Evolutionary conservation across 305 asterid species (phyloP).

Genomic region (Andrographis paniculata): DNA sequence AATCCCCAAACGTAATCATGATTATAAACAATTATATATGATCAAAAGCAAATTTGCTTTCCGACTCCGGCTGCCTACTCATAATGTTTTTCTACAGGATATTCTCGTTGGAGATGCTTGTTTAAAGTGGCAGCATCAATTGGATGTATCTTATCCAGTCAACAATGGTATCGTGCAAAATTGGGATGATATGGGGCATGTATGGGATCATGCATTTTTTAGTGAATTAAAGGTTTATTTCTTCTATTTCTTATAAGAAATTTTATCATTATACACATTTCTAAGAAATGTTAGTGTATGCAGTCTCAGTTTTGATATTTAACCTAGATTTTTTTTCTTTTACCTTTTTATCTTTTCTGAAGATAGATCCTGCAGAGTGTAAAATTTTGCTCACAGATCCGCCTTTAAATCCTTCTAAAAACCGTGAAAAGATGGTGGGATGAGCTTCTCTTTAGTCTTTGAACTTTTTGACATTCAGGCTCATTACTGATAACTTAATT

Average conservation of each 20-base stretch:
- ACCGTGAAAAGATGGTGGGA: conserved; percentile 89
- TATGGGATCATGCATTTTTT: conserved; percentile 92
- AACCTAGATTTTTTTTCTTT: conserved; percentile 3
- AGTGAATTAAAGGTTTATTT: conserved; percentile 74
- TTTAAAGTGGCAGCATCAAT: conserved; percentile 85
- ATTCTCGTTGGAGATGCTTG: conserved; percentile 88
- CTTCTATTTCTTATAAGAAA: conserved; percentile 15
- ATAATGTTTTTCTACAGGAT: conserved; percentile 37
- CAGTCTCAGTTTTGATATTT: conserved; percentile 8
- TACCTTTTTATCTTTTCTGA: conserved; percentile 28
- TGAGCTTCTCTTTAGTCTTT: conserved; percentile 12
- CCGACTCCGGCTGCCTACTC: conserved; percentile 5
- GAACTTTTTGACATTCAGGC: conserved; percentile 7
- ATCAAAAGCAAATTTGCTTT: conserved; percentile 6
- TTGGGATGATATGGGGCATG: conserved; percentile 95
- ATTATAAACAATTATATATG: background rate
- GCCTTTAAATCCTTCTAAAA: conserved; percentile 95
- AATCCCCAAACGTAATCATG: conserved; percentile 4
- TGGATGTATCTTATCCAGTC: conserved; percentile 91
- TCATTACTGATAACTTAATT: conserved; percentile 14
- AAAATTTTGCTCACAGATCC: conserved; percentile 95
- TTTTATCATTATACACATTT: background rate
- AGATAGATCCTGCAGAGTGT: conserved; percentile 90
- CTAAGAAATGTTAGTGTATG: conserved; percentile 1
- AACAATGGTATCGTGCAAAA: conserved; percentile 94